phyloP scores from a whole-genome alignment of 192 early-diverging fungal species.

The Glomus cerebriforme region DNA sequence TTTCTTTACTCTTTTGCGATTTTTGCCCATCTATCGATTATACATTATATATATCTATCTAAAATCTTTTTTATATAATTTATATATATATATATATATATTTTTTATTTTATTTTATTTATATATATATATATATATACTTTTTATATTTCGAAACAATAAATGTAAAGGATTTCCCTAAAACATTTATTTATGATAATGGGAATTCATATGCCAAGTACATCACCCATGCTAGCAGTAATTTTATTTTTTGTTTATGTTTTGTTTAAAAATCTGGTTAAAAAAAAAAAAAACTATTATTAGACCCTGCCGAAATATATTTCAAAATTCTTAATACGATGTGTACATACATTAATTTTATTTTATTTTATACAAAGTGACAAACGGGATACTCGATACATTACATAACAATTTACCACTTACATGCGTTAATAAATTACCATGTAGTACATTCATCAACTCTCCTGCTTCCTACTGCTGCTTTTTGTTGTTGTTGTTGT shows the following conservation, averaged over 20 bases:
- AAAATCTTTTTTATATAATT: too few species aligned
- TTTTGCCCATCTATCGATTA: too few species aligned
- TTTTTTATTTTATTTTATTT: too few species aligned
- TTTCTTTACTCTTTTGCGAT: too few species aligned
- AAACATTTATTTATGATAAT: too few species aligned
- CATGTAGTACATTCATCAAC: neutral
- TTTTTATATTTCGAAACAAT: too few species aligned
- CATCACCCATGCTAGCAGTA: neutral
- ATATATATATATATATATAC: too few species aligned
- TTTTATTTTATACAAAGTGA: neutral
- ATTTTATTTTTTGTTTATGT: neutral
- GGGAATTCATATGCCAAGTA: neutral
- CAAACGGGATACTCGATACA: slow-evolving; percentile 12
- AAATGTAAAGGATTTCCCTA: neutral
- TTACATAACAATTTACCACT: slow-evolving; percentile 21
- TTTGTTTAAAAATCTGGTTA: neutral
- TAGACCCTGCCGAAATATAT: neutral
- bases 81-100: too few species aligned
- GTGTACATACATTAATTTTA: neutral
- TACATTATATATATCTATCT: too few species aligned
- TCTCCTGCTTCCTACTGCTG: neutral
- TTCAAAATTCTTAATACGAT: neutral
- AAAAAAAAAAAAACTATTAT: neutral
- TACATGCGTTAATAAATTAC: slow-evolving; percentile 21
- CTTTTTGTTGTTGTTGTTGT: neutral